Evolutionary conservation across 148 eudicot species (phyloP).

Genomic region (Amaranthus hypochondriacus): DNA sequence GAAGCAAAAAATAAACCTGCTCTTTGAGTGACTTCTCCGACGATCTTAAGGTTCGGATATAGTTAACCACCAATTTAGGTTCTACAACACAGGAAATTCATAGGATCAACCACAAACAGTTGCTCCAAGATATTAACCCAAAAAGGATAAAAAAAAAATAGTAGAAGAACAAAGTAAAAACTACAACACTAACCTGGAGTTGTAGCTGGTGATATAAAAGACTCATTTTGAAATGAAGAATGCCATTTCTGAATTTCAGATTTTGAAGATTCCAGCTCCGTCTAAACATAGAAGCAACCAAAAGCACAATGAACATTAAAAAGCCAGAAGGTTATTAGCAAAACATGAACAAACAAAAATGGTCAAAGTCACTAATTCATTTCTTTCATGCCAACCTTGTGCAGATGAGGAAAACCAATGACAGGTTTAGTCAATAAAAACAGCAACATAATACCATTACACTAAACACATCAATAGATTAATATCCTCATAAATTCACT

Average conservation of each 20-base stretch:
- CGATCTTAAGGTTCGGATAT: constrained; percentile 67
- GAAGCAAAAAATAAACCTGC: constrained; percentile 48
- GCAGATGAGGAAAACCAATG: background rate
- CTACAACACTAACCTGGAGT: constrained; percentile 52
- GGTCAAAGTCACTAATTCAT: background rate
- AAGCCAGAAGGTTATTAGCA: background rate
- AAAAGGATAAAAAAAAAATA: background rate
- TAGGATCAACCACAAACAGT: background rate
- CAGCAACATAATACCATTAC: background rate
- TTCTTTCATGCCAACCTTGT: background rate
- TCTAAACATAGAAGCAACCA: constrained; percentile 36
- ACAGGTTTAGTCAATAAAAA: background rate
- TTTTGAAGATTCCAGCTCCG: constrained; percentile 77
- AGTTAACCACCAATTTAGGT: constrained; percentile 69
- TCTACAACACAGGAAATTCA: constrained; percentile 33
- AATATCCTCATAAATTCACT: background rate
- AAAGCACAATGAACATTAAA: background rate
- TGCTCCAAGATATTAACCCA: background rate
- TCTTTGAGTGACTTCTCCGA: constrained; percentile 89
- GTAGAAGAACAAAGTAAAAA: background rate
- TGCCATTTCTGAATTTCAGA: constrained; percentile 90
- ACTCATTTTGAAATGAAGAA: constrained; percentile 74
- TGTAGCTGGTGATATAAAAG: constrained; percentile 63
- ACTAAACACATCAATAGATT: background rate
- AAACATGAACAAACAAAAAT: background rate